phyloP scores from a whole-genome alignment of 176 grass and related monocot species.

The Triticum monococcum region DNA sequence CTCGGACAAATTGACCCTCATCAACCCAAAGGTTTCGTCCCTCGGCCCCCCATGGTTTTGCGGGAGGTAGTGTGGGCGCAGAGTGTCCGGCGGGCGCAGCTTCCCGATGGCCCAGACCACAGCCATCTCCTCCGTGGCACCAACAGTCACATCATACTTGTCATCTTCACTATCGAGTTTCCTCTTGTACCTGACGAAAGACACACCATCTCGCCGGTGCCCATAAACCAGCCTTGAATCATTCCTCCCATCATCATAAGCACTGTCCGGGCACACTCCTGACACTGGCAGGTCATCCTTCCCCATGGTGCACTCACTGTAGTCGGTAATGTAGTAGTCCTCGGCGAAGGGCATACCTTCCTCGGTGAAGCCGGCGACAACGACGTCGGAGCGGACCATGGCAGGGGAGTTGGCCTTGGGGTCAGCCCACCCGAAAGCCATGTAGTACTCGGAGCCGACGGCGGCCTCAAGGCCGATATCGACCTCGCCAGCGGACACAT shows the following conservation, averaged over 20 bases:
- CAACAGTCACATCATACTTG: conserved; percentile 78
- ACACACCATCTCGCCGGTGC: conserved; percentile 77
- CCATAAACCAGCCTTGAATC: conserved; percentile 72
- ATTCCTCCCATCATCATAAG: conserved; percentile 65
- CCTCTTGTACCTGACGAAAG: conserved; percentile 75
- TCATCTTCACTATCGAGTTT: conserved; percentile 54
- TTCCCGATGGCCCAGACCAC: conserved; percentile 88
- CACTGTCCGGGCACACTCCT: conserved; percentile 83
- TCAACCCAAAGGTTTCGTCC: conserved; percentile 55
- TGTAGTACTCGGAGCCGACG: conserved; percentile 86
- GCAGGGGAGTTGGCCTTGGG: conserved; percentile 61
- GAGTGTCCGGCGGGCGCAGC: conserved; percentile 72
- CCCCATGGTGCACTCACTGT: conserved; percentile 66
- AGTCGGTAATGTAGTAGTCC: conserved; percentile 90
- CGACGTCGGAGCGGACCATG: conserved; percentile 73
- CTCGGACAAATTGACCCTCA: conserved; percentile 65
- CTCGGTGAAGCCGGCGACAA: conserved; percentile 77
- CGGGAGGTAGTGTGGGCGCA: conserved; percentile 81
- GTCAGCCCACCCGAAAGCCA: conserved; percentile 93
- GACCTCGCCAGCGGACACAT: conserved; percentile 55
- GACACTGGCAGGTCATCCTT: conserved; percentile 54
- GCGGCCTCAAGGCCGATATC: conserved; percentile 82
- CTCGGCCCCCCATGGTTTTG: conserved; percentile 67
- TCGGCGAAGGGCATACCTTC: conserved; percentile 88
- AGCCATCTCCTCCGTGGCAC: conserved; percentile 49